These are phyloP conservation scores for Beta macrorhiza DNA, from an alignment of 179 eudicot species.

Conservation along the genomic window DNA sequence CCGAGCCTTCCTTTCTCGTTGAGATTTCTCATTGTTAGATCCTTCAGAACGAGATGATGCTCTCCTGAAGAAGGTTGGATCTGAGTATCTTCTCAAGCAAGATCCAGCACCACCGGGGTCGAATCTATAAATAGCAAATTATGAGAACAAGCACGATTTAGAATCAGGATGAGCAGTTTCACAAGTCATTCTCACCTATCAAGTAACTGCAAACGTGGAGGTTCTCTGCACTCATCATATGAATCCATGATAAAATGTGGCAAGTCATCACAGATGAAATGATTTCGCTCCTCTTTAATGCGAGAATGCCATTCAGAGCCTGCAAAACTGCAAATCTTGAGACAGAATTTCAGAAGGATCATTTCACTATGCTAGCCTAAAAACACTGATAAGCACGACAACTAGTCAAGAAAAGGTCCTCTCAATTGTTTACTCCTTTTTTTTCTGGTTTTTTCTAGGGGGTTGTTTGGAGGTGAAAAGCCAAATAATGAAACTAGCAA, in stretches of 20 bases:
- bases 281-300: conserved; percentile 56
- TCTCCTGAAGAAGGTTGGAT: conserved; percentile 82
- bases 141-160: conserved; percentile 13
- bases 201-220: conserved; percentile 78
- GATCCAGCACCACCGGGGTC: conserved; percentile 93
- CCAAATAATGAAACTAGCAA: neutral
- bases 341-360: conserved; percentile 17
- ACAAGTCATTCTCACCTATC: conserved; percentile 62
- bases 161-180: neutral
- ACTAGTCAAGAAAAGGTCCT: neutral
- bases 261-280: conserved; percentile 66
- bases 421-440: neutral
- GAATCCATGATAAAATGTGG: conserved; percentile 79
- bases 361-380: neutral
- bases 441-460: neutral
- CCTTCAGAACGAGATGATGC: conserved; percentile 55
- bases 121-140: conserved; percentile 52
- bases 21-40: conserved; percentile 37
- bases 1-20: conserved; percentile 51
- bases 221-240: conserved; percentile 80
- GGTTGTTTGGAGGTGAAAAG: neutral
- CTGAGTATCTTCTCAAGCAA: conserved; percentile 92
- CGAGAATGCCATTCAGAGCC: conserved; percentile 83
- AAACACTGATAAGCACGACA: neutral
- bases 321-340: conserved; percentile 48